Conservation (phyloP, 768 basidiomycete genomes). For the Lepiota venenata region DNA sequence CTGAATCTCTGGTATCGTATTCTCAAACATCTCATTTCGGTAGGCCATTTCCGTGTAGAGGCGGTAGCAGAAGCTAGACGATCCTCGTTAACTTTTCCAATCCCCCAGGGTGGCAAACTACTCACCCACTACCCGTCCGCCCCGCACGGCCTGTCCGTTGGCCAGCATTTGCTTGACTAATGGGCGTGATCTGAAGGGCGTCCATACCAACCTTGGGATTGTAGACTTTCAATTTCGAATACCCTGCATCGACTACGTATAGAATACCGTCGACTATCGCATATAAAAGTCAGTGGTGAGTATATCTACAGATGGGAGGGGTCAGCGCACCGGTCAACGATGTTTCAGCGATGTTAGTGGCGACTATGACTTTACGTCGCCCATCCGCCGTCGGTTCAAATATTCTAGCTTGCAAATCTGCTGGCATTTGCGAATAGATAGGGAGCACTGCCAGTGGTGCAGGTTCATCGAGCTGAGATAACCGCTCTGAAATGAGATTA, state of each 20-base stretch:
- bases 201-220: conserved; percentile 99
- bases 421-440: conserved; percentile 99
- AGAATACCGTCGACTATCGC: conserved; percentile 89
- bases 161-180: conserved; percentile 97
- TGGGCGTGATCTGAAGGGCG: conserved; percentile 96
- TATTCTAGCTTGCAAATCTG: conserved; percentile 97
- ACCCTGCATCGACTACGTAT: conserved; percentile 95
- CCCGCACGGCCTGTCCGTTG: conserved; percentile 97
- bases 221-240: conserved; percentile 97
- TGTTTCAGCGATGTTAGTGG: conserved; percentile 98
- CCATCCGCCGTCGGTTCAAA: conserved; percentile 95
- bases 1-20: conserved; percentile 98
- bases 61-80: conserved; percentile 84
- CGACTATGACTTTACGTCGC: conserved; percentile 94
- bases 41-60: conserved; percentile 97
- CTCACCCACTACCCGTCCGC: conserved; percentile 91
- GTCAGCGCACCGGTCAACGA: conserved; percentile 76
- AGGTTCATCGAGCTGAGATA: conserved; percentile 90
- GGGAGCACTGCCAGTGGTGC: conserved; percentile 87
- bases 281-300: conserved; percentile 14
- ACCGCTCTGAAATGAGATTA: conserved; percentile 59
- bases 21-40: conserved; percentile 93
- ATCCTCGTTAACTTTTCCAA: background rate
- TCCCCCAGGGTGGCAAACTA: conserved; percentile 9
- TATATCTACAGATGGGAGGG: background rate